Evolutionary conservation across 192 early-diverging fungal species (phyloP).

Genomic region (Lunasporangiospora selenospora): DNA sequence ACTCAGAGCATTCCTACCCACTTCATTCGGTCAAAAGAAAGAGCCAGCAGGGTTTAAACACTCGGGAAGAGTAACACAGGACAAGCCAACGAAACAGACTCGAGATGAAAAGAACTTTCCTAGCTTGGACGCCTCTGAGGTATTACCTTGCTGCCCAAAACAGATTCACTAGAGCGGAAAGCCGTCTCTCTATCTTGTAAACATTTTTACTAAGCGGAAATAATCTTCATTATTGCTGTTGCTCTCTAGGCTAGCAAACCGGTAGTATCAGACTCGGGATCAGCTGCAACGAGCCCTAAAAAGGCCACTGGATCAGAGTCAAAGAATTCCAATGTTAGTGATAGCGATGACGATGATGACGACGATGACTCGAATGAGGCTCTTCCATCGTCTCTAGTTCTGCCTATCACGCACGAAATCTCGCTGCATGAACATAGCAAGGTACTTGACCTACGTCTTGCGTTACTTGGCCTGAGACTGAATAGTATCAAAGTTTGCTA

Average conservation of each 20-base stretch:
- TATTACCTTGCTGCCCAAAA: background rate
- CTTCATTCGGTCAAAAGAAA: constrained; percentile 58
- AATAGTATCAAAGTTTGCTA: background rate
- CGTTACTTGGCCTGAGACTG: background rate
- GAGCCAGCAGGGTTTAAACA: constrained; percentile 25
- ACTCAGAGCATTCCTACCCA: constrained; percentile 55
- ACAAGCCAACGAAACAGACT: constrained; percentile 46
- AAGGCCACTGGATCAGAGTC: constrained; percentile 1
- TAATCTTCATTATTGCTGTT: too few relatives aligned
- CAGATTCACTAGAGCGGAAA: background rate
- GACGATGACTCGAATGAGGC: constrained; percentile 50
- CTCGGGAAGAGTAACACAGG: too few relatives aligned
- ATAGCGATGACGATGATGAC: constrained; percentile 47
- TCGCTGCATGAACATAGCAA: constrained; percentile 68
- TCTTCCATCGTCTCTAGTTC: constrained; percentile 35
- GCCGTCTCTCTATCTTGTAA: too few relatives aligned
- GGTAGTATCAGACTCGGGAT: too few relatives aligned
- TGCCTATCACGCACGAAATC: constrained; percentile 77
- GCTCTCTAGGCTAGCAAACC: too few relatives aligned
- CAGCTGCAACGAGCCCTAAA: too few relatives aligned
- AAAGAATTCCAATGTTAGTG: constrained; percentile 6
- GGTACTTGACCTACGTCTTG: constrained; percentile 38
- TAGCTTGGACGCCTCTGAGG: background rate
- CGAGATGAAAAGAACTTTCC: constrained; percentile 27
- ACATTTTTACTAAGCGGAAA: too few relatives aligned